phyloP scores from a whole-genome alignment of 2,329 filamentous ascomycete species.

The Colletotrichum eleusines region DNA sequence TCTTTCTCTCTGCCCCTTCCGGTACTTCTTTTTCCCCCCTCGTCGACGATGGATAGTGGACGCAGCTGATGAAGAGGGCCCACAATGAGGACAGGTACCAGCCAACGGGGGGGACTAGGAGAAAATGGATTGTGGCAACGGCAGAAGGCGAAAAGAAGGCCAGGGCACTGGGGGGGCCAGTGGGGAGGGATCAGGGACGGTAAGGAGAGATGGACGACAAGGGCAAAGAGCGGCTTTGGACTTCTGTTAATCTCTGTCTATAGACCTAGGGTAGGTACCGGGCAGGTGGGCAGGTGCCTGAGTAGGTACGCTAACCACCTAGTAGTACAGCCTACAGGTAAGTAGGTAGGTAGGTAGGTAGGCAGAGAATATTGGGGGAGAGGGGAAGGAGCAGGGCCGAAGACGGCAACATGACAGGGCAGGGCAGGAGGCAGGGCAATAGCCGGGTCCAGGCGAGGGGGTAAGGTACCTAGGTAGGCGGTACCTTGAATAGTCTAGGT shows the following conservation, averaged over 20 bases:
- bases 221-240: slow-evolving; percentile 6
- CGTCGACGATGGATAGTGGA: slow-evolving; percentile 33
- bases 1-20: slow-evolving; percentile 12
- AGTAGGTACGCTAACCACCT: neutral
- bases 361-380: neutral
- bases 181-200: slow-evolving; percentile 6
- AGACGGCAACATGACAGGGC: slow-evolving; percentile 1
- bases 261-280: too few species aligned
- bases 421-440: slow-evolving; percentile 2
- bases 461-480: neutral
- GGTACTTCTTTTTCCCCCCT: slow-evolving; percentile 20
- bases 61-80: slow-evolving; percentile 36
- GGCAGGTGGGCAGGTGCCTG: neutral
- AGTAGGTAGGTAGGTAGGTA: neutral
- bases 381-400: neutral
- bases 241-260: neutral
- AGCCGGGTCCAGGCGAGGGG: slow-evolving; percentile 1
- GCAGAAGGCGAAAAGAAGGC: slow-evolving; percentile 34
- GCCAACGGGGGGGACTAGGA: slow-evolving; percentile 28
- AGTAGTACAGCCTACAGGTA: too few species aligned
- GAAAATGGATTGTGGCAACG: slow-evolving; percentile 24
- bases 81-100: slow-evolving; percentile 28
- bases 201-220: slow-evolving; percentile 14
- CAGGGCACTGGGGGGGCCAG: neutral
- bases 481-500: too few species aligned